Evolutionary conservation across 352 stramenopile species (phyloP).

Genomic region (Pythium monospermum): DNA sequence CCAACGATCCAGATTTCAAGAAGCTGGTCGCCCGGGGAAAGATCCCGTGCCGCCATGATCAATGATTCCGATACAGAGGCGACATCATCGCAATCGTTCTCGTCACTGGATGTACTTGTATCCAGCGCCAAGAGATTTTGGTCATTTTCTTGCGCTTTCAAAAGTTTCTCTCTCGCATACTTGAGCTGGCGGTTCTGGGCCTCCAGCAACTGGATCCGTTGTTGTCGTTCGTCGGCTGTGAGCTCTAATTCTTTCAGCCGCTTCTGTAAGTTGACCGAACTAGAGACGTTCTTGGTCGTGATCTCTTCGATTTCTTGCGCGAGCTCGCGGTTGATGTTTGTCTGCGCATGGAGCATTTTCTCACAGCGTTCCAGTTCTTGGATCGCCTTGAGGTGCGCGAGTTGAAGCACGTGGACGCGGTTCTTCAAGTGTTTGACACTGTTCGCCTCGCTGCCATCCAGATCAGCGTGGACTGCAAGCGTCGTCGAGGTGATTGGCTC

Average conservation of each 20-base stretch:
- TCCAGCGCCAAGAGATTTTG: conserved; percentile 24
- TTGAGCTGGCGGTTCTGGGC: conserved; percentile 85
- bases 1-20: conserved; percentile 87
- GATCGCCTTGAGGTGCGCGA: conserved; percentile 86
- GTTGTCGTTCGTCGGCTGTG: conserved; percentile 72
- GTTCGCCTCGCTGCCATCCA: conserved; percentile 19
- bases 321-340: conserved; percentile 92
- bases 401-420: conserved; percentile 84
- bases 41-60: conserved; percentile 49
- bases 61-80: conserved; percentile 67
- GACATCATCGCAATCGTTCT: conserved; percentile 29
- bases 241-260: conserved; percentile 86
- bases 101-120: conserved; percentile 33
- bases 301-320: conserved; percentile 88
- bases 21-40: conserved; percentile 85
- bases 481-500: conserved; percentile 2
- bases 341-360: conserved; percentile 93
- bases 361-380: conserved; percentile 91
- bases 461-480: neutral
- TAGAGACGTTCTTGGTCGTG: conserved; percentile 62
- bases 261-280: conserved; percentile 64
- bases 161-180: conserved; percentile 59
- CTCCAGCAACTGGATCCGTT: conserved; percentile 80
- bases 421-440: conserved; percentile 63
- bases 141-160: conserved; percentile 16